phyloP scores from a whole-genome alignment of 139 green algal genomes.

The Chlamydomonas sphaeroides region DNA sequence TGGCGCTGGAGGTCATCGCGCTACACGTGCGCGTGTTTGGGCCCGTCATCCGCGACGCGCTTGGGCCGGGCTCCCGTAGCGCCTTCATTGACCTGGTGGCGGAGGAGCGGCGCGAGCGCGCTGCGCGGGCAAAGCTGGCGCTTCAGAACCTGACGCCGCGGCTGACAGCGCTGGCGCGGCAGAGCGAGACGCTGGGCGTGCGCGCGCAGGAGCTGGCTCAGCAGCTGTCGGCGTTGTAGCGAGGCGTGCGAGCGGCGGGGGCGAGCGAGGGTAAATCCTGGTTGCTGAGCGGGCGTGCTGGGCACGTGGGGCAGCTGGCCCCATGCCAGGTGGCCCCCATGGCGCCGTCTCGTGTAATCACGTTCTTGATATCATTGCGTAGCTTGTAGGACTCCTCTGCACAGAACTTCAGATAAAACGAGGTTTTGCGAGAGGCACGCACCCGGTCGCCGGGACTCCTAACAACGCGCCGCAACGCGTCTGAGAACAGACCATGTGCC shows the following conservation, averaged over 20 bases:
- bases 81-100: conserved; percentile 72
- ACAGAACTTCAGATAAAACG: no score
- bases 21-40: conserved; percentile 58
- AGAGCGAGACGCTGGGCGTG: neutral
- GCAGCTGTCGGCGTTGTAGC: conserved; percentile 24
- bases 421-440: no score
- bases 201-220: conserved; percentile 11
- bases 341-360: no score
- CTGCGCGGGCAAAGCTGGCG: conserved; percentile 47
- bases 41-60: conserved; percentile 59
- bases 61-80: conserved; percentile 16
- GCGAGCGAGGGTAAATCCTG: neutral
- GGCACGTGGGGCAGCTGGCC: no score
- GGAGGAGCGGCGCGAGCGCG: conserved; percentile 64
- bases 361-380: no score
- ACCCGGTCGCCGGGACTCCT: no score
- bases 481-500: no score
- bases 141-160: conserved; percentile 52
- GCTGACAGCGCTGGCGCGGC: conserved; percentile 31
- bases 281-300: no score
- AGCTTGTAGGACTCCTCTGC: no score
- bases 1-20: conserved; percentile 47
- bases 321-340: no score
- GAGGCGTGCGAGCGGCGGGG: neutral
- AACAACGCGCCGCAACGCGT: no score